Evolutionary conservation across 345 rosid genomes (phyloP).

Genomic region (Hirschfeldia incana): DNA sequence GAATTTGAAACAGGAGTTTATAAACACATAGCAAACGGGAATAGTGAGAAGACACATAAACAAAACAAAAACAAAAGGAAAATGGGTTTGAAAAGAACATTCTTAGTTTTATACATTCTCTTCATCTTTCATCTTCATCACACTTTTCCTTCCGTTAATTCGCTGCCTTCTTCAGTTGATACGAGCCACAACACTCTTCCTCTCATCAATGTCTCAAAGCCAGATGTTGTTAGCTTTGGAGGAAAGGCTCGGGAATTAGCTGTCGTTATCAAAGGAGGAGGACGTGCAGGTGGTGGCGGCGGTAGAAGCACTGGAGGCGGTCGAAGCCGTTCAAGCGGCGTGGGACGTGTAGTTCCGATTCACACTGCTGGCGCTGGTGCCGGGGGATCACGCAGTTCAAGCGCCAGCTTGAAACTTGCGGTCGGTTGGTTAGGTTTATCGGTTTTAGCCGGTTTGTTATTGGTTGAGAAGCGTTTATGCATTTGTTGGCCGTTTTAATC

Average conservation of each 20-base stretch:
- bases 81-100: slow-evolving; percentile 24
- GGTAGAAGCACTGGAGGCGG: background rate
- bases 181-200: slow-evolving; percentile 19
- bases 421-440: background rate
- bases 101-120: slow-evolving; percentile 27
- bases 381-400: slow-evolving; percentile 17
- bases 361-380: background rate
- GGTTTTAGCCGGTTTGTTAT: slow-evolving; percentile 15
- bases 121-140: slow-evolving; percentile 13
- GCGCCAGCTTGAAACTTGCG: background rate
- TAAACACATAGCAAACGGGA: background rate
- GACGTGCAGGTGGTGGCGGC: background rate
- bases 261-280: slow-evolving; percentile 28
- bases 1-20: background rate
- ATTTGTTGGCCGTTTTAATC: too few relatives aligned
- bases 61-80: background rate
- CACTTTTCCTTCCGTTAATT: slow-evolving; percentile 2
- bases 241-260: slow-evolving; percentile 25
- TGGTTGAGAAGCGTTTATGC: slow-evolving; percentile 2
- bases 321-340: background rate
- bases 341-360: background rate
- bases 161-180: slow-evolving; percentile 1
- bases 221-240: slow-evolving; percentile 15
- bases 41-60: background rate
- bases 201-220: background rate